Evolutionary conservation across 176 grass and related monocot species (phyloP), one percentile per base, ranked within the genome.

Genomic region (Phoenix roebelenii): DNA sequence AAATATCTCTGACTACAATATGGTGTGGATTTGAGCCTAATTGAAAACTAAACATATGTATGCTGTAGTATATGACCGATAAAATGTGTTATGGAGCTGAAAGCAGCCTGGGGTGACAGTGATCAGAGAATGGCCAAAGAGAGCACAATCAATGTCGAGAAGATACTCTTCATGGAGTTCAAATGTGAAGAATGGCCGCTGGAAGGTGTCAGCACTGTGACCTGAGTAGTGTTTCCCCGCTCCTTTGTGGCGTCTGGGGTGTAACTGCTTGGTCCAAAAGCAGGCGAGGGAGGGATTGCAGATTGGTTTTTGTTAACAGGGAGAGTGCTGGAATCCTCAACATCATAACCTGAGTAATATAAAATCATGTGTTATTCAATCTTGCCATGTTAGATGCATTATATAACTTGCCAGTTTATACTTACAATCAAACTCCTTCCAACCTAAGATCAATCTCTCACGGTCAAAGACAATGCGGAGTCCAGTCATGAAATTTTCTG

Each of bases 401-500:
- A 12, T 44, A 14, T 44, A 44, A 44, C 7, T 44, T 44, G 9
- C 14, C 9, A 14, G 18, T 49, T 25, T 25, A 22, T 66, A 67
- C 94, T 89, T 72, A 98, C 94, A 98, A 20, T 98, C 25, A 48
- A 78, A 85, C 2, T 28, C 52, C 72, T 88, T 75, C 94, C 94
- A 98, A 15, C 88, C 88, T 79, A 98, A 66, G 18, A 93, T 48
- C 9, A 68, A 63, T 53, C 85, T 76, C 69, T 98, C 88, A 15
- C 82, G 60, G 60, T 98, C 79, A 57, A 98, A 98, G 35, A 98
- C 85, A 55, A 98, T 35, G 23, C 83, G 89, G 22, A 81, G 79
- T 2, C 94, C 94, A 3, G 79, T 76, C 82, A 98, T 62, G 54
- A 89, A 98, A 51, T 98, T 98, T 74, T 98, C 94, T 98, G 84